Conservation (phyloP, 129 eudicot species). For the Flaveria ramosissima region DNA sequence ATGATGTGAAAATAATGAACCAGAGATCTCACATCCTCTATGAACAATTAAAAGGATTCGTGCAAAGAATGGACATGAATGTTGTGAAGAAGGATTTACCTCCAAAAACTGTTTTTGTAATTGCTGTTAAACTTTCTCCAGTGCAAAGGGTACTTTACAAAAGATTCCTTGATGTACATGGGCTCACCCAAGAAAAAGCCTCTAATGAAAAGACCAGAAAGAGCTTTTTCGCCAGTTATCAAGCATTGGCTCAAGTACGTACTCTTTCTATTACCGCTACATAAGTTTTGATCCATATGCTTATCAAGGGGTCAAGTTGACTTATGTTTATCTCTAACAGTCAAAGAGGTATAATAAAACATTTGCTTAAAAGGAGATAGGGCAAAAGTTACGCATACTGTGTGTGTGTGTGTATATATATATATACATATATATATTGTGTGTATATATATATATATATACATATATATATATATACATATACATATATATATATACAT, state of each 20-base stretch:
- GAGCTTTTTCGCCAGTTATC: constrained; percentile 84
- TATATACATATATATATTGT: too few species aligned
- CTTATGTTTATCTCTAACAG: neutral
- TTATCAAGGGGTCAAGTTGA: constrained; percentile 6
- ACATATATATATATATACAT: too few species aligned
- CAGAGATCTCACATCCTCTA: constrained; percentile 93
- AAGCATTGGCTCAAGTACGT: constrained; percentile 89
- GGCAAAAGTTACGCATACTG: neutral
- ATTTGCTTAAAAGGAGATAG: neutral
- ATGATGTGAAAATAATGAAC: constrained; percentile 91
- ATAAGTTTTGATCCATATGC: neutral
- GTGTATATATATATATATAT: too few species aligned
- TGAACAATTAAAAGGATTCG: constrained; percentile 92
- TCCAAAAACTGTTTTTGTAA: constrained; percentile 89
- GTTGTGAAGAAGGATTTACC: constrained; percentile 95
- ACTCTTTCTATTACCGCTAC: constrained; percentile 11
- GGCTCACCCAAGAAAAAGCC: constrained; percentile 63
- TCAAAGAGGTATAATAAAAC: neutral
- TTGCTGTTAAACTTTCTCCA: constrained; percentile 88
- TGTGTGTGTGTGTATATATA: too few species aligned
- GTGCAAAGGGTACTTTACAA: constrained; percentile 74
- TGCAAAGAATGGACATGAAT: constrained; percentile 96
- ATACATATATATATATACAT: too few species aligned
- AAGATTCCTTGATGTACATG: constrained; percentile 93
- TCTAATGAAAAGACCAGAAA: constrained; percentile 67